A percentile compares a stretch with the other conserved stretches of the same genome.
Evolutionary conservation across 2,329 filamentous ascomycete genomes (phyloP).

Genomic region (Didymella keratinophila): DNA sequence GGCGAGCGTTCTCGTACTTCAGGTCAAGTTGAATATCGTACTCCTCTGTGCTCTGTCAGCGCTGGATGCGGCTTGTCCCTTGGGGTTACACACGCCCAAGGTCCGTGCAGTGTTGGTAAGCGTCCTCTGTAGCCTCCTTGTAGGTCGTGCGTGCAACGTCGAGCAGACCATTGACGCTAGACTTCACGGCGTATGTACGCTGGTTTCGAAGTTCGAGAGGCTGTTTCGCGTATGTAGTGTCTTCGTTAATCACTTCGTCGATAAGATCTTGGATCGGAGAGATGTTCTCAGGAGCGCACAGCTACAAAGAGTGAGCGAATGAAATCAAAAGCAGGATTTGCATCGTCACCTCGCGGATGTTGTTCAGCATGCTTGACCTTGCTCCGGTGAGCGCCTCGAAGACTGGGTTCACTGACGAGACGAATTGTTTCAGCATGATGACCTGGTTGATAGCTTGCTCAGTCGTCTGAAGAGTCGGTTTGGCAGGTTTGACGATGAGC

Average conservation of each 20-base stretch:
- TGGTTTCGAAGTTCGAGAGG: constrained; percentile 90
- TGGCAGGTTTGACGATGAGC: constrained; percentile 77
- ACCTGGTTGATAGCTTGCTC: constrained; percentile 88
- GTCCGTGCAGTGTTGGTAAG: constrained; percentile 72
- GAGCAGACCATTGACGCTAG: constrained; percentile 82
- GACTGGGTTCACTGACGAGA: constrained; percentile 71
- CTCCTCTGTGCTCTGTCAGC: constrained; percentile 45
- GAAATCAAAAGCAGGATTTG: constrained; percentile 14
- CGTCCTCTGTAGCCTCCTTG: constrained; percentile 84
- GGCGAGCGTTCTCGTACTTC: constrained; percentile 77
- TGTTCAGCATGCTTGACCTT: constrained; percentile 68
- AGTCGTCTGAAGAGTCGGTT: constrained; percentile 70
- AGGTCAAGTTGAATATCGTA: constrained; percentile 69
- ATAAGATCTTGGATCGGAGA: constrained; percentile 71
- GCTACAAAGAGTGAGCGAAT: constrained; percentile 41
- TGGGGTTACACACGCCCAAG: constrained; percentile 64
- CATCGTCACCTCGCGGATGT: constrained; percentile 66
- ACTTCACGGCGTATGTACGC: constrained; percentile 87
- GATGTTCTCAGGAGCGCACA: constrained; percentile 72
- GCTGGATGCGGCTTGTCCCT: not conserved
- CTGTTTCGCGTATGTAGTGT: constrained; percentile 78
- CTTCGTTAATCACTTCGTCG: constrained; percentile 75
- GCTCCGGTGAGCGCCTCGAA: constrained; percentile 72
- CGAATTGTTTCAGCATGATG: constrained; percentile 84
- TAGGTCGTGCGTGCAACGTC: constrained; percentile 90